Percentiles rank a stretch among this genome's conserved stretches.
These are phyloP conservation scores for Capniomyces stellatus DNA, from an alignment of 371 early-diverging fungal species.

Conservation along the genomic window DNA sequence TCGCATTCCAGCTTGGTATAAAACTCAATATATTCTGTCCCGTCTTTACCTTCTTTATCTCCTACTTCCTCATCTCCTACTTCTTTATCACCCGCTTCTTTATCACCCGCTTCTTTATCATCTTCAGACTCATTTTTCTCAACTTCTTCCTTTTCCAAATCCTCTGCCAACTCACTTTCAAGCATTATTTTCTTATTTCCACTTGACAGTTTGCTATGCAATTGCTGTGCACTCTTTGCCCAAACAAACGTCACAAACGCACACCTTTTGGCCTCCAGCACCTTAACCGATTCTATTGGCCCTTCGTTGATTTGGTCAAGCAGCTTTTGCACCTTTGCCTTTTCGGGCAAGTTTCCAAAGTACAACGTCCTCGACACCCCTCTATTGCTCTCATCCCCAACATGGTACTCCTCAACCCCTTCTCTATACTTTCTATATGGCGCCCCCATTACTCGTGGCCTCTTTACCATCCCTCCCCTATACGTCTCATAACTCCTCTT, in stretches of 20 bases:
- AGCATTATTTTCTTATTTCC: background rate
- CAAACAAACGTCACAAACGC: constrained; percentile 3
- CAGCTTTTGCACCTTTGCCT: background rate
- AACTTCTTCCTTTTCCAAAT: background rate
- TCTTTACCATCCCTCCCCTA: background rate
- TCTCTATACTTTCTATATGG: background rate
- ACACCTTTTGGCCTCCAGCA: constrained; percentile 2
- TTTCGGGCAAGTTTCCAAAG: constrained; percentile 3
- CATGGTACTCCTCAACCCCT: background rate
- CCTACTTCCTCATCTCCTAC: background rate
- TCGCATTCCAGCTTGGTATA: background rate
- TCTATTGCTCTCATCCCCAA: constrained; percentile 1
- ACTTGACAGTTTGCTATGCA: background rate
- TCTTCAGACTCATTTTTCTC: background rate
- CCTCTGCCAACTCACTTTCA: background rate
- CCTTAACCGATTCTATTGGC: constrained; percentile 1
- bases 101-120: background rate
- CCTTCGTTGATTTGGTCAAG: constrained; percentile 4
- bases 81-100: background rate
- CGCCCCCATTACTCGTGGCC: background rate
- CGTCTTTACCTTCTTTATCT: background rate
- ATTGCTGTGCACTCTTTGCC: background rate
- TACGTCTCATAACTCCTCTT: background rate
- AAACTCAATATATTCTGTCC: background rate
- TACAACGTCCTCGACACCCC: constrained; percentile 2